Conservation (phyloP, 306 rosid species). For the Vigna hirtella region DNA sequence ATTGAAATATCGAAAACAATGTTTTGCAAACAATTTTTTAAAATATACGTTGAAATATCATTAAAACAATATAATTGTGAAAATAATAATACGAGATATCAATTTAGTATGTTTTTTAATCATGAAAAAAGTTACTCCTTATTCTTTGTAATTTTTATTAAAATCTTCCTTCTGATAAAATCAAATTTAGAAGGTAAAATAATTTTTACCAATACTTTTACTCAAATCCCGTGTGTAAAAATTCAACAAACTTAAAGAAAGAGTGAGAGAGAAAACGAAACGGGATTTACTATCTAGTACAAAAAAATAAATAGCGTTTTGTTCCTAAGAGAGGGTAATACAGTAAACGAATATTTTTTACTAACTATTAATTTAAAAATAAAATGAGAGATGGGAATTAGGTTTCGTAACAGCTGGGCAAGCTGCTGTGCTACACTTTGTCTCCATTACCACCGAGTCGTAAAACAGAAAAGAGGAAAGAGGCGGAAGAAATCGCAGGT, state of each 20-base stretch:
- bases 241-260: background rate
- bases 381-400: background rate
- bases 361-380: background rate
- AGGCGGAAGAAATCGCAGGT: slow-evolving; percentile 43
- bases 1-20: too few species aligned
- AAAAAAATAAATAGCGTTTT: background rate
- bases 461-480: slow-evolving; percentile 10
- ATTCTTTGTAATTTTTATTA: too few species aligned
- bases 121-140: too few species aligned
- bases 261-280: background rate
- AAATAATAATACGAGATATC: too few species aligned
- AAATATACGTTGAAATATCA: too few species aligned
- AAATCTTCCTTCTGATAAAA: too few species aligned
- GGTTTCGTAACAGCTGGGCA: background rate
- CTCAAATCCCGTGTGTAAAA: too few species aligned
- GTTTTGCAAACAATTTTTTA: too few species aligned
- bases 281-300: background rate
- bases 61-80: too few species aligned
- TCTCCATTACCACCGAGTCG: slow-evolving; percentile 9
- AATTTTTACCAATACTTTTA: background rate
- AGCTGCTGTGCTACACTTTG: background rate
- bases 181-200: background rate
- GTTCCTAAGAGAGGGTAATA: background rate
- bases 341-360: background rate
- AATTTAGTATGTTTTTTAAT: too few species aligned